A percentile compares a stretch with the other conserved stretches of the same genome.
These are phyloP conservation scores for Trichoderma lentiforme DNA, from an alignment of 2,329 filamentous ascomycete species.

Conservation along the genomic window DNA sequence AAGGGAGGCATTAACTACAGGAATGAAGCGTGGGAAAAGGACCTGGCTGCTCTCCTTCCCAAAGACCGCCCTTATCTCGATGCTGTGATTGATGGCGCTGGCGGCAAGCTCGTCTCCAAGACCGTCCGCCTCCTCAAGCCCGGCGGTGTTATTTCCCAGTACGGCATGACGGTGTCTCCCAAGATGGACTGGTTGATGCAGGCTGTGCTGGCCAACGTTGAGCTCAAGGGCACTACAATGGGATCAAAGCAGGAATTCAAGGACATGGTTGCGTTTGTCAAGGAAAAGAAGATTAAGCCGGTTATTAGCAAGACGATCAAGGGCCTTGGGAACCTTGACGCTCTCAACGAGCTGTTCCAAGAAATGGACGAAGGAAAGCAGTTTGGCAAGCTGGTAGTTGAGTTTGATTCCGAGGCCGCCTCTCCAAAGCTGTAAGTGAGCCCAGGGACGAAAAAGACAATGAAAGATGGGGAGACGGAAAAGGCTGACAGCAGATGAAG, in stretches of 20 bases:
- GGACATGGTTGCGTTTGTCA: constrained; percentile 87
- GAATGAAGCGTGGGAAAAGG: constrained; percentile 75
- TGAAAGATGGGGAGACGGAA: neutral
- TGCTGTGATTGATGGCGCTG: constrained; percentile 85
- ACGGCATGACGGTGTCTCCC: constrained; percentile 86
- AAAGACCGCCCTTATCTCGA: constrained; percentile 68
- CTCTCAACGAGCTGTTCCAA: constrained; percentile 77
- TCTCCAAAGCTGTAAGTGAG: constrained; percentile 40
- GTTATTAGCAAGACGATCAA: constrained; percentile 72
- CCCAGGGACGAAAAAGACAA: neutral
- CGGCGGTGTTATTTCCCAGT: constrained; percentile 79
- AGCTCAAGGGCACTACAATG: constrained; percentile 85
- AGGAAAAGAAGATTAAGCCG: constrained; percentile 67
- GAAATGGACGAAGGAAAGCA: constrained; percentile 84
- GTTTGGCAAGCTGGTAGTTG: constrained; percentile 89
- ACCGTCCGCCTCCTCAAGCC: constrained; percentile 67
- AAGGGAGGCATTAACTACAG: constrained; percentile 80
- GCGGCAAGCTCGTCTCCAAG: constrained; percentile 75
- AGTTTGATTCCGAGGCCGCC: constrained; percentile 48
- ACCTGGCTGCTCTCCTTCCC: constrained; percentile 61
- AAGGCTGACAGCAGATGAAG: neutral
- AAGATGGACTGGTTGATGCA: constrained; percentile 85
- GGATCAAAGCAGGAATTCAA: constrained; percentile 83
- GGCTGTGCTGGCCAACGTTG: constrained; percentile 82
- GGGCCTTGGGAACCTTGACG: constrained; percentile 71